Evolutionary conservation across 176 grass and related monocot genomes (phyloP).

Genomic region (Areca catechu): DNA sequence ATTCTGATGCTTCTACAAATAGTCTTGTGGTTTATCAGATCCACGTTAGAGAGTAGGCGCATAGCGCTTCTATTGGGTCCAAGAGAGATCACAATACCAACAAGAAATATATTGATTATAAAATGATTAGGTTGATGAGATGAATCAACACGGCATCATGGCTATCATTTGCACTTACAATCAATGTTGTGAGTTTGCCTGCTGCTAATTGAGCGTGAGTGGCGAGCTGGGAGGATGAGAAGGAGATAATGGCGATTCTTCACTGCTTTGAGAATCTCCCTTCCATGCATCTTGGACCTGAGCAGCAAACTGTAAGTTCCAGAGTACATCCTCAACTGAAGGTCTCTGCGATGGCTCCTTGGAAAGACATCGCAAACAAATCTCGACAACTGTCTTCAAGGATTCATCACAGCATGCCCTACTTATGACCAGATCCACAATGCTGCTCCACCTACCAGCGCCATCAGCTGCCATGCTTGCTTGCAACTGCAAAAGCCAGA

Average conservation of each 20-base stretch:
- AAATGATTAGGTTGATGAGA: no score
- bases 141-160: no score
- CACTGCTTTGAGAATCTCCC: constrained; percentile 45
- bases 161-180: no score
- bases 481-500: constrained; percentile 34
- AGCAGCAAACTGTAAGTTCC: constrained; percentile 93
- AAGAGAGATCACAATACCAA: no score
- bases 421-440: constrained; percentile 48
- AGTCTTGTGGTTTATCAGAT: no score
- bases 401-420: constrained; percentile 70
- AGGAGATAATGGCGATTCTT: constrained; percentile 43
- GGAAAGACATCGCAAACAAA: constrained; percentile 71
- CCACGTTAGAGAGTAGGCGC: no score
- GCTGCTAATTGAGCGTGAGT: neutral
- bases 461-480: constrained; percentile 55
- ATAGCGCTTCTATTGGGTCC: no score
- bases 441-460: constrained; percentile 45
- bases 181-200: no score
- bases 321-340: constrained; percentile 84
- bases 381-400: constrained; percentile 70
- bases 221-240: constrained; percentile 17
- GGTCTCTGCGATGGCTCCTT: constrained; percentile 75
- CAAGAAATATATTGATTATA: no score
- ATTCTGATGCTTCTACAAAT: no score
- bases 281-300: constrained; percentile 81